A percentile compares a stretch with the other conserved stretches of the same genome.
phyloP scores from a whole-genome alignment of 2,329 filamentous ascomycete species.

The Zelopaecilomyces penicillatus region DNA sequence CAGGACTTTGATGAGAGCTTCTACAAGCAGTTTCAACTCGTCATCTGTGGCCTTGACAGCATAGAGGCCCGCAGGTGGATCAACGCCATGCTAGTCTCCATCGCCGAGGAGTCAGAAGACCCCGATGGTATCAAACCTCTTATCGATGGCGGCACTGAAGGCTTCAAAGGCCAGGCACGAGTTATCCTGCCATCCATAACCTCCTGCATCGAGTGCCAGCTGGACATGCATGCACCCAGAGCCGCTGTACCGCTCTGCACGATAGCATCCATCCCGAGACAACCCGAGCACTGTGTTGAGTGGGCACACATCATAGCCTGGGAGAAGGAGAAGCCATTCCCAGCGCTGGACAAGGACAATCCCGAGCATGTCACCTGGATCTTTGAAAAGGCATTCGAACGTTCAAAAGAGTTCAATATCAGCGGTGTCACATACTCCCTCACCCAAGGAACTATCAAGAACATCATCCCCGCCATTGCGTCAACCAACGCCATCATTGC shows the following conservation, averaged over 20 bases:
- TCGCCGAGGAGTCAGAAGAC: constrained; percentile 71
- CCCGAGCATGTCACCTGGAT: constrained; percentile 97
- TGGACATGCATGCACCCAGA: constrained; percentile 97
- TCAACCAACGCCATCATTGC: constrained; percentile 97
- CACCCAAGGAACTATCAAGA: constrained; percentile 97
- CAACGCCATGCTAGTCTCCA: constrained; percentile 82
- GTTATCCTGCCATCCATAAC: constrained; percentile 89
- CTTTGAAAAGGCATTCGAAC: constrained; percentile 71
- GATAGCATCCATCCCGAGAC: constrained; percentile 88
- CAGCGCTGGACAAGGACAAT: constrained; percentile 87
- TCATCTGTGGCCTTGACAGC: constrained; percentile 91
- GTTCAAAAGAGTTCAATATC: constrained; percentile 84
- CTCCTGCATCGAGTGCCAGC: constrained; percentile 94
- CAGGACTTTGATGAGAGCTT: constrained; percentile 95
- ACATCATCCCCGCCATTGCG: constrained; percentile 97
- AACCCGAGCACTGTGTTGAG: constrained; percentile 96
- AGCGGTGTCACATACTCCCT: constrained; percentile 87
- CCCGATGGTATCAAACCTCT: constrained; percentile 84
- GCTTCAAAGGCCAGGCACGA: constrained; percentile 93
- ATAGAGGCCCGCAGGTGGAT: constrained; percentile 99
- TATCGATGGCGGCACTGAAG: constrained; percentile 94
- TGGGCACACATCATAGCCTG: constrained; percentile 98
- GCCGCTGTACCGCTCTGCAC: constrained; percentile 96
- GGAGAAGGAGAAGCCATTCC: constrained; percentile 78
- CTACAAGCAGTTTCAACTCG: constrained; percentile 92